These are phyloP conservation scores for Amphichorda felina DNA, from an alignment of 2,329 filamentous ascomycete genomes.

Conservation along the genomic window DNA sequence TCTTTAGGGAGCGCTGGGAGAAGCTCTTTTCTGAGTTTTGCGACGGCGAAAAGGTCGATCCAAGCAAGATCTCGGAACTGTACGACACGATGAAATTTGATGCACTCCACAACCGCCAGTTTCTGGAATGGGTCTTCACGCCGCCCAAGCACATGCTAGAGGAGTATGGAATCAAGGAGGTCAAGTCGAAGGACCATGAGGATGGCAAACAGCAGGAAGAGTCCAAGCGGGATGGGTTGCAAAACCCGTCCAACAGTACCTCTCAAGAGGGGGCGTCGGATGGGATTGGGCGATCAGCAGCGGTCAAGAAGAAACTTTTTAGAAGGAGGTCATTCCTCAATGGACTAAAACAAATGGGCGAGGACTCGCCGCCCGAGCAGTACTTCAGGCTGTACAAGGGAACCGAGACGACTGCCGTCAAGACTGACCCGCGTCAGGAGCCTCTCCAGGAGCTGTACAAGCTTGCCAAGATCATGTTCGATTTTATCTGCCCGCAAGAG, in stretches of 20 bases:
- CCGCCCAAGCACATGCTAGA: conserved; percentile 69
- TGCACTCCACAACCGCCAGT: conserved; percentile 89
- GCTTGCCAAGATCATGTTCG: conserved; percentile 87
- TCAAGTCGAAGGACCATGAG: conserved; percentile 27
- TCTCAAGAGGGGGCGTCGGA: conserved; percentile 28
- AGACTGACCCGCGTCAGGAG: conserved; percentile 73
- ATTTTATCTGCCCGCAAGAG: conserved; percentile 97
- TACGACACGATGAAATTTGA: conserved; percentile 99
- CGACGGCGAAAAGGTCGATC: conserved; percentile 94
- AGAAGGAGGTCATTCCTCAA: conserved; percentile 49
- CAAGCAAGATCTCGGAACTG: conserved; percentile 94
- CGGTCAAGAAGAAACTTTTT: conserved; percentile 37
- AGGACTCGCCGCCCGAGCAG: conserved; percentile 49
- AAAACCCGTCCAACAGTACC: conserved; percentile 1
- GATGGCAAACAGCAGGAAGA: conserved; percentile 25
- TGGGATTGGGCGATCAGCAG: conserved; percentile 18
- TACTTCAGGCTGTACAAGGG: conserved; percentile 91
- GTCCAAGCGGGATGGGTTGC: too few relatives aligned
- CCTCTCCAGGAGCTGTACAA: conserved; percentile 89
- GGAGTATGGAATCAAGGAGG: conserved; percentile 19
- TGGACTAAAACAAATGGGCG: conserved; percentile 32
- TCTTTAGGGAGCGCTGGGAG: conserved; percentile 96
- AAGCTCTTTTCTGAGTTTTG: conserved; percentile 96
- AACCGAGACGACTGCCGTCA: conserved; percentile 53
- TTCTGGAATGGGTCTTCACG: conserved; percentile 95